Evolutionary conservation across 495 filamentous ascomycete species (phyloP), one percentile per base, ranked within the genome.

Genomic region (Friedmanniomyces endolithicus): DNA sequence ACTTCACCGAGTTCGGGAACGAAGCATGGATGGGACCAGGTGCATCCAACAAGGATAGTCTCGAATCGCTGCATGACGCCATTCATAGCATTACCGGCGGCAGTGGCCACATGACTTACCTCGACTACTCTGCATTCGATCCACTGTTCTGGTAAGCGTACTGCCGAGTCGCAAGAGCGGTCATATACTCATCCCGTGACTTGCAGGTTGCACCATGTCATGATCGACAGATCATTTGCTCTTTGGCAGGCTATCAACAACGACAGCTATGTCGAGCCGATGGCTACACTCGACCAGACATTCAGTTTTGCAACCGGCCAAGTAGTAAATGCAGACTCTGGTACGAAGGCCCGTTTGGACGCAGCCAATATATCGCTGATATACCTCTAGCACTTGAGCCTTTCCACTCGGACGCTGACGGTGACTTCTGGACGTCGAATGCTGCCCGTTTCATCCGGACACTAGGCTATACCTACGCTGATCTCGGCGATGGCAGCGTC

Each of bases 171-270:
- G 37, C 4, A 19, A 41, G 37, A 41, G 33, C 16, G 8, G 16
- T 35, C 37, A 41, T 14, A 19, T 14, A 14, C 37, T 41, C 3
- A 41, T 14, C 17, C 17, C 6, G 6, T 16, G 12, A n/a, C 14
- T 3, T 14, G 14, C 12, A 41, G 37, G 25, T 68, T 88, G 3
- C 85, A 88, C 54, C 74, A 76, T 56, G 52, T 60, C 37, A 83
- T 79, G 56, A 73, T 87, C 17, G 86, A 90, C 60, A 75, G 86
- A 2, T 65, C 79, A 44, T 80, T 83, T 58, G 77, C 85, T 7
- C 77, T 88, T 47, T 90, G 84, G 84, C 84, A 89, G 67, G 71
- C 74, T 0, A 60, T 86, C 12, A 74, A 87, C 55, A 82, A 82
- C 2, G 61, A 78, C 2, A 70, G 72, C 48, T 80, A 74, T 55